These are phyloP conservation scores for Pluteus cervinus DNA, from an alignment of 768 basidiomycete genomes.

Conservation along the genomic window DNA sequence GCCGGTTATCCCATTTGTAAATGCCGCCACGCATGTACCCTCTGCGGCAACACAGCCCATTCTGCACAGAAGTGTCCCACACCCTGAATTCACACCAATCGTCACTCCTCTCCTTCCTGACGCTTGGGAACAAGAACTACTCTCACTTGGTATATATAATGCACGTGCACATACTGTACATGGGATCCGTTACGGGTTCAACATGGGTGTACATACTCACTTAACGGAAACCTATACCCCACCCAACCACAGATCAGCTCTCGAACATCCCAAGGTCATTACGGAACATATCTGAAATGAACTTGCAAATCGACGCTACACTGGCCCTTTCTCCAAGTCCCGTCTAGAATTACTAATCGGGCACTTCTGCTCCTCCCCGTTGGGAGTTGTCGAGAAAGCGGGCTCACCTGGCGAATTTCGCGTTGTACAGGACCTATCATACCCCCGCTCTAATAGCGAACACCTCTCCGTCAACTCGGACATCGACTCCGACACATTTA, in stretches of 20 bases:
- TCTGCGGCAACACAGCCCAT: constrained; percentile 12
- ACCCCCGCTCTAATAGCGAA: too few relatives aligned
- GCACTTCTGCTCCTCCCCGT: constrained; percentile 14
- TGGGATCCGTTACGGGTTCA: constrained; percentile 16
- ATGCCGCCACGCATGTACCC: constrained; percentile 11
- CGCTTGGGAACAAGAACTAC: constrained; percentile 11
- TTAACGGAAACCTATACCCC: constrained; percentile 11
- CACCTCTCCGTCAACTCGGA: constrained; percentile 21
- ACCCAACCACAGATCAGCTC: constrained; percentile 16
- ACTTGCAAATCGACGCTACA: constrained; percentile 6
- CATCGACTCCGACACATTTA: constrained; percentile 18
- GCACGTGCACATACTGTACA: constrained; percentile 16
- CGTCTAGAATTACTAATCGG: constrained; percentile 13
- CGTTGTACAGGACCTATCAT: too few relatives aligned
- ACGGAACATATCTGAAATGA: constrained; percentile 12
- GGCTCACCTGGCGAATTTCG: too few relatives aligned
- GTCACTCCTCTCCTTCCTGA: constrained; percentile 17
- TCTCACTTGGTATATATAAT: constrained; percentile 6
- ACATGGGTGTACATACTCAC: constrained; percentile 12
- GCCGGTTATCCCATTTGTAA: not conserved
- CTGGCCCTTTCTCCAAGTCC: constrained; percentile 11
- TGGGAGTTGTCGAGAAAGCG: too few relatives aligned
- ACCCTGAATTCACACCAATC: constrained; percentile 13
- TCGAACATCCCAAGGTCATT: constrained; percentile 8
- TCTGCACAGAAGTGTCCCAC: constrained; percentile 11